Conservation (phyloP, 2,329 filamentous ascomycete species). For the Alternaria consortialis region DNA sequence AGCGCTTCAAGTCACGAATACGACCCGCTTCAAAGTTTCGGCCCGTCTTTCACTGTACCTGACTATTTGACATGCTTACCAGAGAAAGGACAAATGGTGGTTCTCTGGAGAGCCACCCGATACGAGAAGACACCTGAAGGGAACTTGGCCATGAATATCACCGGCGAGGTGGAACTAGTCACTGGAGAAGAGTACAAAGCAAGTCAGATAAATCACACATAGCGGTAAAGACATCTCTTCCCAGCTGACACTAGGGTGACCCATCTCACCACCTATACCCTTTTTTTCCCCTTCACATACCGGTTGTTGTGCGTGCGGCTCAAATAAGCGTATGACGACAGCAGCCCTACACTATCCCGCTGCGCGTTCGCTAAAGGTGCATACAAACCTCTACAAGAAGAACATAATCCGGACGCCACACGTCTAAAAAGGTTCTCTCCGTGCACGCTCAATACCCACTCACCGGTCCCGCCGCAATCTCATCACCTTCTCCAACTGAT, state of each 20-base stretch:
- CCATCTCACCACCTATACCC: conserved; percentile 7
- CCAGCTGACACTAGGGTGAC: background rate
- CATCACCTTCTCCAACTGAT: conserved; percentile 24
- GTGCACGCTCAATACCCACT: conserved; percentile 24
- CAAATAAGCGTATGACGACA: conserved; percentile 51
- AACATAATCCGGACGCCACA: conserved; percentile 35
- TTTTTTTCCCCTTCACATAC: conserved; percentile 17
- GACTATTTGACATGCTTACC: conserved; percentile 44
- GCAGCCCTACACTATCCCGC: conserved; percentile 38
- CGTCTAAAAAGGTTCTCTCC: conserved; percentile 37
- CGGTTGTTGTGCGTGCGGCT: conserved; percentile 42
- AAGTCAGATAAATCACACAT: background rate
- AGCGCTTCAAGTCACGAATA: conserved; percentile 22
- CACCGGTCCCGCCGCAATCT: conserved; percentile 31
- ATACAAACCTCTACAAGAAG: conserved; percentile 21
- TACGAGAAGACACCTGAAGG: conserved; percentile 23
- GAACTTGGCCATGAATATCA: conserved; percentile 21
- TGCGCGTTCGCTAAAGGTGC: conserved; percentile 27
- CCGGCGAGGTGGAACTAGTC: background rate
- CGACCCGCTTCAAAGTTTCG: conserved; percentile 24
- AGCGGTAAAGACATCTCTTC: background rate
- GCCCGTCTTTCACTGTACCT: conserved; percentile 17
- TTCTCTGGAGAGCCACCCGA: conserved; percentile 8
- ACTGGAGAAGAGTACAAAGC: background rate
- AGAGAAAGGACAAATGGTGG: conserved; percentile 30